Conservation (phyloP, 192 early-diverging fungal genomes). For the Chytriomyces sp. region DNA sequence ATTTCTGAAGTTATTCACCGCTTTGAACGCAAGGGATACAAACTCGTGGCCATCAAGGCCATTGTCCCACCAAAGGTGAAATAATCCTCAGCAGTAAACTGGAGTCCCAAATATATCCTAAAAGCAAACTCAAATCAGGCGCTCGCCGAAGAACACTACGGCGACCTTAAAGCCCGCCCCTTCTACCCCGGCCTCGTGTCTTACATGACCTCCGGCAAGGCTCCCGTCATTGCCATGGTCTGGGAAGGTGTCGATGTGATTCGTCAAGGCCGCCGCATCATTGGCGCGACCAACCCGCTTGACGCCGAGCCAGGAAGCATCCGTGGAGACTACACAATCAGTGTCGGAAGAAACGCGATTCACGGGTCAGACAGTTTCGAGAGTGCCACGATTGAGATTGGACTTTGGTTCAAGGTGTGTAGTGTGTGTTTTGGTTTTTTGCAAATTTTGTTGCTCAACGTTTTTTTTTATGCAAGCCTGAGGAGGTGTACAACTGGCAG, state of each 20-base stretch:
- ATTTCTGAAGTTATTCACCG: conserved; percentile 85
- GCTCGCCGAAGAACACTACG: conserved; percentile 87
- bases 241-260: conserved; percentile 91
- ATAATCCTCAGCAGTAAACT: too few species aligned
- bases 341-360: conserved; percentile 68
- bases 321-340: conserved; percentile 81
- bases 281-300: conserved; percentile 92
- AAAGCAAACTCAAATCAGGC: not conserved
- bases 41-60: conserved; percentile 85
- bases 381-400: conserved; percentile 54
- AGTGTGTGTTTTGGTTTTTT: too few species aligned
- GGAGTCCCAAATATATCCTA: too few species aligned
- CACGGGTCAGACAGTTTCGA: conserved; percentile 89
- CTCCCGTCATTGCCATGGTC: conserved; percentile 76
- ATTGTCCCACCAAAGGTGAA: conserved; percentile 55
- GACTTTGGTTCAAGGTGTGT: too few species aligned
- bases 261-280: conserved; percentile 82
- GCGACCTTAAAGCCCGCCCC: conserved; percentile 78
- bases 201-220: conserved; percentile 89
- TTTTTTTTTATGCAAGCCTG: not conserved
- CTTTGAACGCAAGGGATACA: conserved; percentile 73
- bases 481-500: conserved; percentile 23
- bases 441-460: not conserved
- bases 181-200: conserved; percentile 89
- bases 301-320: conserved; percentile 86